Evolutionary conservation across 331 rosid genomes (phyloP), one percentile per base, ranked within the genome.

Genomic region (Pyrus hybrid): DNA sequence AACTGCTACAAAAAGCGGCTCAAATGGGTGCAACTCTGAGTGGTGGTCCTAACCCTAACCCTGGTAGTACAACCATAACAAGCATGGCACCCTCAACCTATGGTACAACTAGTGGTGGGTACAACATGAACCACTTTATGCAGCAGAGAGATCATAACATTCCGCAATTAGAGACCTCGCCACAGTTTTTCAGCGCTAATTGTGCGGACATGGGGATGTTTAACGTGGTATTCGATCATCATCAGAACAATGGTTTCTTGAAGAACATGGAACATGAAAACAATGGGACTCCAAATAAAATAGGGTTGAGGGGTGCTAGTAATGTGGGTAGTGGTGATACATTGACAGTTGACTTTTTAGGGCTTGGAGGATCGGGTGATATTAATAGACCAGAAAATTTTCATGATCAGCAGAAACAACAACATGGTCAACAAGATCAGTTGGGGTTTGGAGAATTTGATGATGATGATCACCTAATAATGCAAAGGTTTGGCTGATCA

Each of bases 281-380:
- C 17, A 63, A 22, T 26, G 72, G 67, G n/a, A 63, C n/a, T 30
- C 3, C 68, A 32, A 64, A 20, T 64, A 64, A 64, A 64, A 9
- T 64, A 7, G 68, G 68, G 16, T 8, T 64, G 25, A 18, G 68
- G 23, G 64, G 77, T 11, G 32, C 53, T 61, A 81, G 6, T 43
- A 43, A 78, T 68, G 85, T 35, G 68, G 25, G 83, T 30, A 63
- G 83, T 21, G 89, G 74, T 9, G 91, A 90, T 81, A 82, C 84
- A 22, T 77, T 79, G 93, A 93, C 98, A 3, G 47, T 93, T 61
- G 94, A 93, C 68, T 91, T 93, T 71, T 85, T 93, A 84, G 96
- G 98, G 51, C 82, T 83, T n/a, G 74, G 88, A 60, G 88, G 83
- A 8, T 80, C 67, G 3, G 68, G 21, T 4, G 70, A 69, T 56